Evolutionary conservation across 129 eudicot genomes (phyloP).

Genomic region (Flaveria trinervia): DNA sequence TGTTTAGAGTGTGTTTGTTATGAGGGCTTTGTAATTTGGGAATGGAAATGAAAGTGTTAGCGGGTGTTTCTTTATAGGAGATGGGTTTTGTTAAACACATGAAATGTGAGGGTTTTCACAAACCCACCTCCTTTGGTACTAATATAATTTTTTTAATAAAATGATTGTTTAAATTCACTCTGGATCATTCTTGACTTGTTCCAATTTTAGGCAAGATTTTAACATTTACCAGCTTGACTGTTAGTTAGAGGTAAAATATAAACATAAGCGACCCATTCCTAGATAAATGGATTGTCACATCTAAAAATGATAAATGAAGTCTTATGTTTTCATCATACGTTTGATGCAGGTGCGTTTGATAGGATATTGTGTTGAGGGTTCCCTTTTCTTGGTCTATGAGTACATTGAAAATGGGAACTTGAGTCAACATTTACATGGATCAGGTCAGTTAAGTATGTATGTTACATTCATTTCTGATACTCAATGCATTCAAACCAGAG

Average conservation of each 20-base stretch:
- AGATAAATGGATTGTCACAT: neutral
- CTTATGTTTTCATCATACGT: conserved; percentile 13
- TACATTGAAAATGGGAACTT: conserved; percentile 89
- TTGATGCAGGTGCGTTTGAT: conserved; percentile 84
- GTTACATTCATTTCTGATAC: neutral
- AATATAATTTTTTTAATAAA: neutral
- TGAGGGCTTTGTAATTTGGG: neutral
- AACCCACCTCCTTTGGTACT: neutral
- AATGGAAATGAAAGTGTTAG: neutral
- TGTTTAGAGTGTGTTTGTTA: neutral
- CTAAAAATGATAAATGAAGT: conserved; percentile 14
- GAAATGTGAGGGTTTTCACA: neutral
- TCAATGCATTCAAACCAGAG: conserved; percentile 12
- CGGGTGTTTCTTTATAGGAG: neutral
- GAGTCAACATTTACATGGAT: conserved; percentile 84
- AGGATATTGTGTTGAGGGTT: conserved; percentile 93
- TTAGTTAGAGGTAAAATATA: neutral
- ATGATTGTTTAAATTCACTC: neutral
- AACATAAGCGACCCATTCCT: neutral
- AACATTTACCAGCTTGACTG: neutral
- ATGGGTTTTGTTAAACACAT: too few relatives aligned
- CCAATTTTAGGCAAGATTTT: too few relatives aligned
- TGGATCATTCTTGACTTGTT: neutral
- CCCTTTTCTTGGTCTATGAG: conserved; percentile 86
- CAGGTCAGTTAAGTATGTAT: conserved; percentile 49